These are phyloP conservation scores for Erythrobasidium yunnanense DNA, from an alignment of 768 basidiomycete species.

Conservation along the genomic window DNA sequence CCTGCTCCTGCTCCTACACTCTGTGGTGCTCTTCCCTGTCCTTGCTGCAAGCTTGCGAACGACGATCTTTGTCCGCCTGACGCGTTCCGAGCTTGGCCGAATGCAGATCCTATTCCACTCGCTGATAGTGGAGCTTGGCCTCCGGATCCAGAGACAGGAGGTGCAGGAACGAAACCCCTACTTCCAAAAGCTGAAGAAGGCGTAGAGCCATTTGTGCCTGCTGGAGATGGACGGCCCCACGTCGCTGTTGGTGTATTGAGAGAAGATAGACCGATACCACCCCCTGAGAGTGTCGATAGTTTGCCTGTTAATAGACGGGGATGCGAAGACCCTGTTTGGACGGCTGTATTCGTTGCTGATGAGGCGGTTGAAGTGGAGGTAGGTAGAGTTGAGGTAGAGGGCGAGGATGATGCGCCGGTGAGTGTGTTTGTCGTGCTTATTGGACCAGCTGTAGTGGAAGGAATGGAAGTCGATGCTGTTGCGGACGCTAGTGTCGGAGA, in stretches of 20 bases:
- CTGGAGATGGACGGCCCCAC: conserved; percentile 9
- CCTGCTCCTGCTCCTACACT: no score
- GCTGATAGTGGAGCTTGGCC: neutral
- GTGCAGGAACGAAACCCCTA: conserved; percentile 16
- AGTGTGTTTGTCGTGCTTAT: neutral
- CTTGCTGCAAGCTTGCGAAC: no score
- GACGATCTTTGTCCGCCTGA: no score
- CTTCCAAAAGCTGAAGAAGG: conserved; percentile 1
- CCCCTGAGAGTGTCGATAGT: conserved; percentile 27
- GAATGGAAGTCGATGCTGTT: neutral
- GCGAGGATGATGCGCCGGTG: neutral
- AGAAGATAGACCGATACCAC: neutral
- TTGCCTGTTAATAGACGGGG: conserved; percentile 38
- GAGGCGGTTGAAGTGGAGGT: neutral
- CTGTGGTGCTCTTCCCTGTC: no score
- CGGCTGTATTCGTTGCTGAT: neutral
- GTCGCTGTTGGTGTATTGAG: neutral
- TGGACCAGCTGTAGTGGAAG: neutral
- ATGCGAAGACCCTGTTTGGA: conserved; percentile 18
- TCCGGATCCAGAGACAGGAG: neutral
- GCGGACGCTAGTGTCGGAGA: no score
- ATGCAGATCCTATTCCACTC: no score
- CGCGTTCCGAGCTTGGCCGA: no score
- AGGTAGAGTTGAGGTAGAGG: neutral
- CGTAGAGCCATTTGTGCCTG: neutral